Conservation (phyloP, 257 asterid genomes). For the Haberlea rhodopensis region DNA sequence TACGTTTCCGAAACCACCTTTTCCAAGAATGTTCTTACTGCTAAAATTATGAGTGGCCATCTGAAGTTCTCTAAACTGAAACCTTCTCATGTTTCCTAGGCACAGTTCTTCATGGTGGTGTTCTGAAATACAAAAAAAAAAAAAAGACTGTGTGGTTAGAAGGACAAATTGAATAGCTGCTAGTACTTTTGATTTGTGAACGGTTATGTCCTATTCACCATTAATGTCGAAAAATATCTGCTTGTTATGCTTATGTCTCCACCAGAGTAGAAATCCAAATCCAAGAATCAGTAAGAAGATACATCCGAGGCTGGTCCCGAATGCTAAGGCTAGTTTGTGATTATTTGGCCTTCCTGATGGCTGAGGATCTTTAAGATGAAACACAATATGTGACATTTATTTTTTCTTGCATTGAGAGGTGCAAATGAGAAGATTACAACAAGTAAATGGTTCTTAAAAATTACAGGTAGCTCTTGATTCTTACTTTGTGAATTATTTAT, state of each 20-base stretch:
- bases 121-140: constrained; percentile 43
- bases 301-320: constrained; percentile 84
- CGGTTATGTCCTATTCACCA: constrained; percentile 40
- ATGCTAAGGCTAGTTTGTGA: constrained; percentile 69
- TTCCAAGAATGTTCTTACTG: constrained; percentile 81
- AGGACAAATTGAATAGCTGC: neutral
- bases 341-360: constrained; percentile 38
- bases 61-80: constrained; percentile 77
- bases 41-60: constrained; percentile 90
- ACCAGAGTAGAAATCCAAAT: constrained; percentile 73
- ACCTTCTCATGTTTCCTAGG: constrained; percentile 75
- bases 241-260: constrained; percentile 72
- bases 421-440: no score
- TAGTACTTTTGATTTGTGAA: neutral
- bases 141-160: neutral
- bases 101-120: constrained; percentile 65
- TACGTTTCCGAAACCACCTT: constrained; percentile 90
- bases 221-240: constrained; percentile 71
- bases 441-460: no score
- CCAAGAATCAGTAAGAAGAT: constrained; percentile 72
- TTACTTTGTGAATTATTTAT: constrained; percentile 62
- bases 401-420: neutral
- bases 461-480: constrained; percentile 12
- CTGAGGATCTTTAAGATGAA: constrained; percentile 35
- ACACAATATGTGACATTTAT: neutral